phyloP scores from a whole-genome alignment of 345 rosid genomes.

The Crucihimalaya himalaica region DNA sequence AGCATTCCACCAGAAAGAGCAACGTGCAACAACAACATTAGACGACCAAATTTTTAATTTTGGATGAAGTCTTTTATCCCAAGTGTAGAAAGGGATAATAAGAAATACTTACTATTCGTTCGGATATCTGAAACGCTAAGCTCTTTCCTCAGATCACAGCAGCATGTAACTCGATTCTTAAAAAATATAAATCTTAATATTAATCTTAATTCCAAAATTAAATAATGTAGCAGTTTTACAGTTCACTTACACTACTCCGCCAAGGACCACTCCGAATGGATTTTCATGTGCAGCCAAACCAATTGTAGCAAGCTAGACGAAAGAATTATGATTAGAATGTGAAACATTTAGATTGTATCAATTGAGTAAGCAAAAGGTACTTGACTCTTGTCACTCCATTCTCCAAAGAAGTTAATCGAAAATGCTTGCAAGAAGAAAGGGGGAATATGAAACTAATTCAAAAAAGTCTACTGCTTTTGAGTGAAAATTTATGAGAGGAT shows the following conservation, averaged over 20 bases:
- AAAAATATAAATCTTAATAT: too few species aligned
- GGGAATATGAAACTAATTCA: constrained; percentile 20
- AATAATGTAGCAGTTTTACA: neutral
- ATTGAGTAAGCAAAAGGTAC: constrained; percentile 39
- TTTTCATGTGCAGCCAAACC: constrained; percentile 98
- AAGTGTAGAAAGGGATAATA: neutral
- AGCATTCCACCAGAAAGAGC: constrained; percentile 90
- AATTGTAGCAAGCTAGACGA: constrained; percentile 84
- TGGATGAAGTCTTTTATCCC: neutral
- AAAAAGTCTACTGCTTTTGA: neutral
- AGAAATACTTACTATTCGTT: constrained; percentile 53
- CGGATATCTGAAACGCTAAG: constrained; percentile 97
- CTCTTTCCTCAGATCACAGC: constrained; percentile 98
- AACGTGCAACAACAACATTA: constrained; percentile 63
- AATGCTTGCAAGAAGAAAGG: constrained; percentile 70
- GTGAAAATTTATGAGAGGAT: neutral
- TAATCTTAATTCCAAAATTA: too few species aligned
- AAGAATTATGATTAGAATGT: constrained; percentile 28
- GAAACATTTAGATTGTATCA: constrained; percentile 1
- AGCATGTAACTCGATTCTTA: too few species aligned
- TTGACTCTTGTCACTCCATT: constrained; percentile 99
- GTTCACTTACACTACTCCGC: constrained; percentile 75
- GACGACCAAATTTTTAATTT: constrained; percentile 42
- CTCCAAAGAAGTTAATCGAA: constrained; percentile 94
- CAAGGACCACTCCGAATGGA: constrained; percentile 87